Evolutionary conservation across 1,139 yeast genomes (phyloP), one percentile per base, ranked within the genome.

Genomic region (Magnusiomyces ingens): DNA sequence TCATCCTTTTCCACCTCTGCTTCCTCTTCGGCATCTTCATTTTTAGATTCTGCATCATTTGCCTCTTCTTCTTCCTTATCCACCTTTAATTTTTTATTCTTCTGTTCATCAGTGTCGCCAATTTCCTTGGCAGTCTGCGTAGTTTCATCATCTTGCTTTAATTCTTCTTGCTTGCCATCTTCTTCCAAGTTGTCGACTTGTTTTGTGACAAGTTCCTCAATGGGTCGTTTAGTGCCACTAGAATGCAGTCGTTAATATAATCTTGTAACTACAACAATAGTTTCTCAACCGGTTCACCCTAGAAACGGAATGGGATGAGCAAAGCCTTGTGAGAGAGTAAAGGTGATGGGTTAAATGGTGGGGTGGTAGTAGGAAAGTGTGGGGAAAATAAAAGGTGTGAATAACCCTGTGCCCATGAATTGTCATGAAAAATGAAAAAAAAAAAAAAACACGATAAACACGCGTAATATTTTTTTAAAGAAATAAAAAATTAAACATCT

Each of bases 161-260:
- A 91, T 67, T 86, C 90, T 64, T 94, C 95, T 80, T 91, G 93
- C 76, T 88, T 95, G 68, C 85, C 82, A 76, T 91, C 97, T 74
- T 93, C 93, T 77, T 98, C 85, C 80, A 89, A 5, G 32, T 8
- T 8, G 32, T 38, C 42, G 4, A 38, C 19, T 5, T 4, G 8
- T 10, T 15, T 18, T 15, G 42, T 8, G 8, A 15, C 19, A 15
- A 15, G 8, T 18, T 38, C 42, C 10, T 38, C 42, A 38, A 38
- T 38, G 8, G 42, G 19, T 15, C 42, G 4, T 38, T 38, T 38
- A 38, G 42, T 38, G 42, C 42, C 42, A 38, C 42, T 38, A 18
- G 42, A 15, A 38, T 38, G 10, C 10, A 18, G 42, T 15, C 8
- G 10, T 4, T 15, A 15, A 5, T 15, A 38, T 15, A 26, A 26